A percentile compares a stretch with the other conserved stretches of the same genome.
These are phyloP conservation scores for Daldinia loculata DNA, from an alignment of 495 filamentous ascomycete genomes.

Conservation along the genomic window DNA sequence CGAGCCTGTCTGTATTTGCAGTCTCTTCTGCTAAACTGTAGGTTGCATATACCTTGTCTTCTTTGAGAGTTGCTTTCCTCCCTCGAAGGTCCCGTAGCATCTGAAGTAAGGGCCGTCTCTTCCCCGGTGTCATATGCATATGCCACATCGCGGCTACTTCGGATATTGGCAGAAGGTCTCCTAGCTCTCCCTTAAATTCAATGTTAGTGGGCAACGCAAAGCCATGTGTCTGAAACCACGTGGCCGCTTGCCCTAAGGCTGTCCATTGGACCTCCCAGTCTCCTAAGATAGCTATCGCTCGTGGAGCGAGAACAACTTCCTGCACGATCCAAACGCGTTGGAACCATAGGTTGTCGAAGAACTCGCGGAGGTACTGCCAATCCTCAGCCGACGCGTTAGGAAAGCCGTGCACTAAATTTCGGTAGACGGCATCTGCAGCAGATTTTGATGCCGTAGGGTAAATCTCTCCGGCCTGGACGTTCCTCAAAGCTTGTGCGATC, in stretches of 20 bases:
- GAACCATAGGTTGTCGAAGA: conserved; percentile 36
- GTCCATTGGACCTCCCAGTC: conserved; percentile 32
- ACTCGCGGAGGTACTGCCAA: conserved; percentile 21
- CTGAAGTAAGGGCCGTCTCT: conserved; percentile 28
- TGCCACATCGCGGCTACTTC: conserved; percentile 29
- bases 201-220: conserved; percentile 26
- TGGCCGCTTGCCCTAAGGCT: conserved; percentile 26
- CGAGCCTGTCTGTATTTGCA: conserved; percentile 6
- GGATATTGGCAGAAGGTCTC: conserved; percentile 25
- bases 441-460: conserved; percentile 17
- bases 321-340: conserved; percentile 38
- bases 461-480: conserved; percentile 11
- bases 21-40: conserved; percentile 36
- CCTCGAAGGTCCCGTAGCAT: conserved; percentile 28
- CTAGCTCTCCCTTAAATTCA: conserved; percentile 15
- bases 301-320: conserved; percentile 30
- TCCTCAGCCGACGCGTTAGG: conserved; percentile 11
- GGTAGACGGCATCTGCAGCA: conserved; percentile 13
- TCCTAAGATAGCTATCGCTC: conserved; percentile 27
- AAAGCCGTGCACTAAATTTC: conserved; percentile 27
- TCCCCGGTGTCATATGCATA: conserved; percentile 12
- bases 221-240: conserved; percentile 24
- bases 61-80: conserved; percentile 25
- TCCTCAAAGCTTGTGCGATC: conserved; percentile 32
- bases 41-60: conserved; percentile 33